Evolutionary conservation across 176 grass and related monocot species (phyloP).

Genomic region (Phyllostachys edulis): DNA sequence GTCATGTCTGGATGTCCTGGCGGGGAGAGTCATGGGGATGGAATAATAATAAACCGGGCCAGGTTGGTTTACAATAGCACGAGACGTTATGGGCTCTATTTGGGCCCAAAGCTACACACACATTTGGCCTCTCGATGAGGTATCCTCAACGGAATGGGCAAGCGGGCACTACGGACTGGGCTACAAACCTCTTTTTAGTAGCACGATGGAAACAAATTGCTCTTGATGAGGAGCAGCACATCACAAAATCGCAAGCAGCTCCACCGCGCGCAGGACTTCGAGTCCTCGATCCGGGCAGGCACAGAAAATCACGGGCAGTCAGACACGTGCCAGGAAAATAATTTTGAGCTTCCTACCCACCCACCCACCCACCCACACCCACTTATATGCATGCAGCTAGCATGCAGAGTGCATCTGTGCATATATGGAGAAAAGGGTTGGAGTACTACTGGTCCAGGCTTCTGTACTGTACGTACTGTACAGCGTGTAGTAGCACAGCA

Average conservation of each 20-base stretch:
- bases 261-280: background rate
- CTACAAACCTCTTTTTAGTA: background rate
- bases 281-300: background rate
- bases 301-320: background rate
- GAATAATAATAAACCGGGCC: background rate
- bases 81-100: background rate
- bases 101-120: background rate
- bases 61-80: no score
- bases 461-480: background rate
- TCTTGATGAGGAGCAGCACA: background rate
- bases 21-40: background rate
- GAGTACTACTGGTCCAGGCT: background rate
- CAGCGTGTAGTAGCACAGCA: conserved; percentile 1
- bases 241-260: background rate
- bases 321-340: background rate
- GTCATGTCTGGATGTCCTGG: no score
- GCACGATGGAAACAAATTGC: background rate
- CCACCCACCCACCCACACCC: background rate
- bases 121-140: background rate
- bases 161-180: background rate
- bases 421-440: background rate
- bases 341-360: background rate
- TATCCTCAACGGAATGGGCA: background rate
- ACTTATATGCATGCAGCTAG: background rate
- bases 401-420: background rate